Percentiles rank a stretch among this genome's conserved stretches.
These are phyloP conservation scores for Viridothelium virens DNA, from an alignment of 495 filamentous ascomycete genomes.

Conservation along the genomic window DNA sequence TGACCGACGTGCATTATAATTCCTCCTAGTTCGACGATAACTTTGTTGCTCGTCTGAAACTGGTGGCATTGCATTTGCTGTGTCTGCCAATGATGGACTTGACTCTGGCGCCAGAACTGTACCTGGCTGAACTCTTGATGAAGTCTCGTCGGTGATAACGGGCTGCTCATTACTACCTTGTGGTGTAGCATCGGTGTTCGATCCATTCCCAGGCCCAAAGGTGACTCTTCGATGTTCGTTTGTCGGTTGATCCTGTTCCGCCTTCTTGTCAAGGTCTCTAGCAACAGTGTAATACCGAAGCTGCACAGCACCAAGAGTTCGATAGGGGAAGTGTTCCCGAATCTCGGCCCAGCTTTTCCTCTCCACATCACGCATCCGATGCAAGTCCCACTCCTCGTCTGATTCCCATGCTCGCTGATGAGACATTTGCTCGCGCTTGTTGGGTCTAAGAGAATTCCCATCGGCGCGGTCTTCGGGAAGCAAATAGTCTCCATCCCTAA, in stretches of 20 bases:
- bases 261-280: background rate
- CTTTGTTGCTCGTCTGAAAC: no score
- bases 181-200: background rate
- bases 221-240: background rate
- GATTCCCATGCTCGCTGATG: background rate
- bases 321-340: background rate
- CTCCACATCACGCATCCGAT: background rate
- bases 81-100: background rate
- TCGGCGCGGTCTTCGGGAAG: background rate
- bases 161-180: background rate
- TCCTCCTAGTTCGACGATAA: background rate
- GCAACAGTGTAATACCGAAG: background rate
- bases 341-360: background rate
- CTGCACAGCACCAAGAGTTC: background rate
- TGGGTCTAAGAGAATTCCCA: background rate
- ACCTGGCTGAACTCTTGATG: background rate
- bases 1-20: background rate
- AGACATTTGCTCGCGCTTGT: background rate
- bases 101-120: background rate
- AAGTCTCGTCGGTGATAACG: background rate
- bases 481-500: background rate
- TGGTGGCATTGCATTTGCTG: no score
- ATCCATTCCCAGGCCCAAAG: background rate
- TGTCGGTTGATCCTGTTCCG: background rate
- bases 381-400: background rate